phyloP scores from a whole-genome alignment of 2,329 filamentous ascomycete genomes.

The Apiospora malaysiana region DNA sequence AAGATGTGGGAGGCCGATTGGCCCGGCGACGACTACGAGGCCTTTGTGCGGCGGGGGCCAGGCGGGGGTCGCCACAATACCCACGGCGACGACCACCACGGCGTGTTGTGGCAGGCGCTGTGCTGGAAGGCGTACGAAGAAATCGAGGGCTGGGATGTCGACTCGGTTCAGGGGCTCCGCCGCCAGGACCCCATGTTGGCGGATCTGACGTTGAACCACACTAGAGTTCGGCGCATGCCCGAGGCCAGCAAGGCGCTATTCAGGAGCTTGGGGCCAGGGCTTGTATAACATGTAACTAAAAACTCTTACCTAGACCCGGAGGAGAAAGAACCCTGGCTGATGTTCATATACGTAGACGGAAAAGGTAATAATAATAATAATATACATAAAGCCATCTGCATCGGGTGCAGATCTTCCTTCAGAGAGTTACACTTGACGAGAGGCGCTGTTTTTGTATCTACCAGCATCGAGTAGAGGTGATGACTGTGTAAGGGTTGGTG shows the following conservation, averaged over 20 bases:
- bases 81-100: background rate
- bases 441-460: background rate
- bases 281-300: background rate
- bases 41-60: background rate
- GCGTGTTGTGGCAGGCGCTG: slow-evolving; percentile 11
- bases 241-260: background rate
- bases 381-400: background rate
- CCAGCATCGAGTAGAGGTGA: background rate
- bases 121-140: background rate
- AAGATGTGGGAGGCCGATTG: background rate
- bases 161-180: slow-evolving; percentile 6
- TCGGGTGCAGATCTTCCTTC: background rate
- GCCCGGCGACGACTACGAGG: background rate
- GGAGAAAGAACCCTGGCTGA: too few species aligned
- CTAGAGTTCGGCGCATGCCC: background rate
- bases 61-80: too few species aligned
- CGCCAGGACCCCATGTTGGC: background rate
- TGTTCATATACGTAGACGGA: background rate
- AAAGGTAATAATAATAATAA: background rate
- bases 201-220: background rate
- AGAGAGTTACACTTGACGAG: background rate
- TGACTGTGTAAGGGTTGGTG: background rate
- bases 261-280: background rate
- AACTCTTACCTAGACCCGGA: background rate
- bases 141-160: slow-evolving; percentile 8